Evolutionary conservation across 257 asterid genomes (phyloP), one percentile per base, ranked within the genome.

Genomic region (Solanum clarkiae): DNA sequence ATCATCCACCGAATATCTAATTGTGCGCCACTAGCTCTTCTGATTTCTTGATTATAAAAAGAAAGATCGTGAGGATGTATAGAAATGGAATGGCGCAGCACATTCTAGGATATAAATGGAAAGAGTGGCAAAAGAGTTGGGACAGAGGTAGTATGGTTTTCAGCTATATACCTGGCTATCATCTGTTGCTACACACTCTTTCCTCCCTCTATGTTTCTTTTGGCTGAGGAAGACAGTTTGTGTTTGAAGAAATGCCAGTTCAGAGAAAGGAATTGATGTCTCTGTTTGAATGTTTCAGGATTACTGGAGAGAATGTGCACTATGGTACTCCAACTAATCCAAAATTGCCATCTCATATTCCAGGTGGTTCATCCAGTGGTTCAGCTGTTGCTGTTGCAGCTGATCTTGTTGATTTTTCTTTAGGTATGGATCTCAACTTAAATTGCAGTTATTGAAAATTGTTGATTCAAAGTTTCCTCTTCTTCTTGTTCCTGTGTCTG

Each of bases 361-460:
- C 98, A 11, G 98, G 99, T 54, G 98, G 99, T 74, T 93, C 98
- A 18, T 91, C 94, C 84, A 93, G 98, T 91, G 98, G 99, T 86
- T 92, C 99, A 51, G 97, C 98, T 44, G 98, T 93, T 72, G 97
- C 97, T 75, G 98, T 95, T 88, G 97, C 98, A 18, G 95, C 96
- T 49, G 89, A 91, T 66, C 90, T 95, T 26, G 94, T 94, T 84
- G 93, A 97, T 92, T 95, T 95, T 91, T 91, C 99, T 87, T 88
- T 97, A 63, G 98, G 99, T 97, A 91, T 80, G 86, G 84, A 85
- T 68, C 81, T 81, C 81, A 26, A 55, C 32, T 80, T 29, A 26
- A 45, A 60, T 77, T 74, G 44, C 68, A 71, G 42, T 60, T 22
- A 3, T 18, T 49, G 80, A 53, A 81, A 40, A 56, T 77, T 53